phyloP scores from a whole-genome alignment of 345 rosid species.

The Eucalyptus pumila region DNA sequence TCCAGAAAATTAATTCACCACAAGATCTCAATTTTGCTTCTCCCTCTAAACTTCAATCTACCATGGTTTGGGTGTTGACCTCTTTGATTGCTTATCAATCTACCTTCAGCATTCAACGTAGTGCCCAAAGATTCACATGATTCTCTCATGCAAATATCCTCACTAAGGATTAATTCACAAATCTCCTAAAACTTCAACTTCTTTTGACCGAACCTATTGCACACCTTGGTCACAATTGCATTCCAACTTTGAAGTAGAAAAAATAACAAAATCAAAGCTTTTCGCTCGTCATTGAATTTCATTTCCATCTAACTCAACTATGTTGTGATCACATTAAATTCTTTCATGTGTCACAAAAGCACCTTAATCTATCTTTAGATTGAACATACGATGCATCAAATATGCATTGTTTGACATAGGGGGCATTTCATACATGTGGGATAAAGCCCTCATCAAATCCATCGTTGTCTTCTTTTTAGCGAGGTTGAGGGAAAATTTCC shows the following conservation, averaged over 20 bases:
- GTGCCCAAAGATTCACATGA: not conserved
- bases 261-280: not conserved
- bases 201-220: not conserved
- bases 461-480: not conserved
- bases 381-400: not conserved
- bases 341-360: not conserved
- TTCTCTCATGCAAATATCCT: not conserved
- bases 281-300: not conserved
- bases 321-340: not conserved
- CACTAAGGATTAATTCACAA: not conserved
- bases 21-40: not conserved
- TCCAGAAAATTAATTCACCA: not conserved
- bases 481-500: not conserved
- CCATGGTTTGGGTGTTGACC: fast-evolving
- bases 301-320: not conserved
- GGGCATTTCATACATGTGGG: not conserved
- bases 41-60: not conserved
- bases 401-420: not conserved
- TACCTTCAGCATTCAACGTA: not conserved
- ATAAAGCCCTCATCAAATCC: not conserved
- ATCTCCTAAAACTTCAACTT: not conserved
- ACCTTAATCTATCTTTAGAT: not conserved
- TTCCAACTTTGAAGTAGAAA: not conserved
- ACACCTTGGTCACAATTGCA: not conserved
- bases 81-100: not conserved